A percentile compares a stretch with the other conserved stretches of the same genome.
Conservation (phyloP, 257 asterid species). For the Solanum dulcamara region DNA sequence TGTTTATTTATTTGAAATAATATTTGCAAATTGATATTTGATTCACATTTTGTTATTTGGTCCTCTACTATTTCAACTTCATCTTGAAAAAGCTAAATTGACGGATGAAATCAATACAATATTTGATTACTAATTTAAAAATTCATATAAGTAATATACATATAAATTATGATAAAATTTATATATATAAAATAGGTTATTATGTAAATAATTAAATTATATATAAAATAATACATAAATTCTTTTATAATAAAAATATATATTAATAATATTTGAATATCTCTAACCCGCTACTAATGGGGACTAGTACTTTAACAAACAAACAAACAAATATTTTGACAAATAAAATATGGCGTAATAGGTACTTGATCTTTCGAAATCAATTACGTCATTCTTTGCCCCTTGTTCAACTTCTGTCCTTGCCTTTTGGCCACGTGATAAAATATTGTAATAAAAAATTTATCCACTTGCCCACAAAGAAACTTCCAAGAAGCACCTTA, state of each 20-base stretch:
- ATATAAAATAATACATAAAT: too few relatives aligned
- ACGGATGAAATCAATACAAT: neutral
- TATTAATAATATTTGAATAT: rapidly evolving
- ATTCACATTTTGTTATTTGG: neutral
- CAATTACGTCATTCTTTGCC: neutral
- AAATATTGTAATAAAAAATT: neutral
- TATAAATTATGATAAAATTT: too few relatives aligned
- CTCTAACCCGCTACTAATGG: rapidly evolving
- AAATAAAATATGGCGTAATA: neutral
- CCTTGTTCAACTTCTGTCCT: neutral
- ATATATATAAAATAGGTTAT: too few relatives aligned
- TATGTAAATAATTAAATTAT: too few relatives aligned
- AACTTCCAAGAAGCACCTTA: neutral
- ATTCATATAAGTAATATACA: too few relatives aligned
- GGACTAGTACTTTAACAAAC: neutral
- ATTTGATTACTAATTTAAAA: too few relatives aligned
- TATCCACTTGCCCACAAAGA: neutral
- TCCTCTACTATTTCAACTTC: neutral
- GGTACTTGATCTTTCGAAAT: neutral
- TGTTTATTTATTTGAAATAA: neutral
- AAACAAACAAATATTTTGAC: neutral
- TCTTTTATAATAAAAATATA: too few relatives aligned
- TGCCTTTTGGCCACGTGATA: neutral
- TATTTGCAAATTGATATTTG: neutral
- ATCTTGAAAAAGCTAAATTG: neutral